These are phyloP conservation scores for Gentiana dahurica DNA, from an alignment of 257 asterid species.

Conservation along the genomic window DNA sequence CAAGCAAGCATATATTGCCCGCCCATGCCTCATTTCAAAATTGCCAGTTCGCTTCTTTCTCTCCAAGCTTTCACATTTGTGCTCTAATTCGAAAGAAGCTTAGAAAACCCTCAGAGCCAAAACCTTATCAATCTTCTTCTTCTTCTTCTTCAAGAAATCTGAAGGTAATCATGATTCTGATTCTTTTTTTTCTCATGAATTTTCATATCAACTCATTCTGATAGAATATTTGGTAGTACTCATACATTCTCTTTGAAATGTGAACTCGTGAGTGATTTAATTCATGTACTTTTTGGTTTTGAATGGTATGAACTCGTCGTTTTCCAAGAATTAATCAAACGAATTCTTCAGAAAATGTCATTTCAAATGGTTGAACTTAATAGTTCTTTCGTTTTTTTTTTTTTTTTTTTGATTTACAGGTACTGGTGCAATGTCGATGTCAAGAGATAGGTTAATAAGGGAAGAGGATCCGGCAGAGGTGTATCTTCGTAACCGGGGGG, in stretches of 20 bases:
- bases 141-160: constrained; percentile 2
- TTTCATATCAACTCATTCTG: background rate
- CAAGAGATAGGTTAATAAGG: constrained; percentile 45
- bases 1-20: background rate
- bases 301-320: background rate
- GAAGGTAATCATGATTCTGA: constrained; percentile 7
- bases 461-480: constrained; percentile 23
- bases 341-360: background rate
- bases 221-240: background rate
- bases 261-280: too few species aligned
- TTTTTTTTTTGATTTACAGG: constrained; percentile 2
- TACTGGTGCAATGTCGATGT: constrained; percentile 39
- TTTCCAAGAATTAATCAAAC: background rate
- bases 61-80: background rate
- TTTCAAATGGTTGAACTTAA: background rate
- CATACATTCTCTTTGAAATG: background rate
- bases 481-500: constrained; percentile 23
- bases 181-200: background rate
- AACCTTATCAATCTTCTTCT: background rate
- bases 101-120: constrained; percentile 3
- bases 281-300: background rate
- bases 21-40: constrained; percentile 9
- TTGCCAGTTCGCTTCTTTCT: background rate
- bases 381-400: background rate
- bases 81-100: background rate